phyloP scores from a whole-genome alignment of 352 stramenopile species.

The Halophytophthora batemanensis region DNA sequence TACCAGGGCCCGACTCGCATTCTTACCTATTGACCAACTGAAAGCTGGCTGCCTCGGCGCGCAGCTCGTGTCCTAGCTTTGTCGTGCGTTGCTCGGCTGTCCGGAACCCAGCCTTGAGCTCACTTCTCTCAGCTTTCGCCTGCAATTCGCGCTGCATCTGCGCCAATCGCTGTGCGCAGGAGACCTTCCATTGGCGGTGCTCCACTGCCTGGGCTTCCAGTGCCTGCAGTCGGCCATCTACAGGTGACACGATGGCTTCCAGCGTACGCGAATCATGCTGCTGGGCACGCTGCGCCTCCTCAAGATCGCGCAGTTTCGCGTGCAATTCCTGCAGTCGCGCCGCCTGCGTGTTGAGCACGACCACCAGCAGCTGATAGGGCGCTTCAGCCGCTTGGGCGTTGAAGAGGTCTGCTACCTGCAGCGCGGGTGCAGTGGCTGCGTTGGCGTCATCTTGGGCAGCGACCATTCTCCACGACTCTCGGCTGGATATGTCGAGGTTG shows the following conservation, averaged over 20 bases:
- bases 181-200: constrained; percentile 6
- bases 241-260: constrained; percentile 3
- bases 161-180: constrained; percentile 7
- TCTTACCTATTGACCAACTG: too few relatives aligned
- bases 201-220: constrained; percentile 4
- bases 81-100: too few relatives aligned
- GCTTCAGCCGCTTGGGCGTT: constrained; percentile 44
- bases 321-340: constrained; percentile 33
- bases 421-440: not conserved
- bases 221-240: constrained; percentile 8
- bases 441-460: not conserved
- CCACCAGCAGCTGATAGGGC: constrained; percentile 53
- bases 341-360: constrained; percentile 61
- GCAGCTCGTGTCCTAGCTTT: too few relatives aligned
- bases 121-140: too few relatives aligned
- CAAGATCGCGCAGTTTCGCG: constrained; percentile 24
- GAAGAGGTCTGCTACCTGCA: constrained; percentile 52
- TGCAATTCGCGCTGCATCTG: constrained; percentile 18
- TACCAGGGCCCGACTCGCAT: too few relatives aligned
- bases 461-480: not conserved
- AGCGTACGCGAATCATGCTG: constrained; percentile 19
- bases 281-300: constrained; percentile 29
- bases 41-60: too few relatives aligned
- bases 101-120: too few relatives aligned
- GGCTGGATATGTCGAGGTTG: constrained; percentile 1